Conservation (phyloP, 495 filamentous ascomycete species). For the Lasiosphaeria hispida region DNA sequence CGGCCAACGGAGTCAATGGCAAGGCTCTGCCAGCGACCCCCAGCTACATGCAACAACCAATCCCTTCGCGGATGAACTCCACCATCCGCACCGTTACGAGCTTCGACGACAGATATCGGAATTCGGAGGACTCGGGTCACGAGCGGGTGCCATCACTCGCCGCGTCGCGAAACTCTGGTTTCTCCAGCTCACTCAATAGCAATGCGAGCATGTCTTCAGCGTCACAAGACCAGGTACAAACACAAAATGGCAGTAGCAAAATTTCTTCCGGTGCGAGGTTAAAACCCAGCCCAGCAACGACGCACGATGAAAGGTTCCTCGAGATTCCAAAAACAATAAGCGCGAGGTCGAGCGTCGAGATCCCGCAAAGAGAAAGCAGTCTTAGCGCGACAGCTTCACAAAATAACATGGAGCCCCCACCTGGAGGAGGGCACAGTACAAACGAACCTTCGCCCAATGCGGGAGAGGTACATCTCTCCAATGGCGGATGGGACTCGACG, state of each 20-base stretch:
- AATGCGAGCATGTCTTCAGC: slow-evolving; percentile 41
- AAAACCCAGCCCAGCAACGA: slow-evolving; percentile 25
- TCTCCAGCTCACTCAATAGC: slow-evolving; percentile 49
- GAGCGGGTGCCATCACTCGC: slow-evolving; percentile 34
- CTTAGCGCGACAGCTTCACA: slow-evolving; percentile 18
- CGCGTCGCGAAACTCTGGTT: slow-evolving; percentile 40
- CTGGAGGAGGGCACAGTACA: slow-evolving; percentile 29
- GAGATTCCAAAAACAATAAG: slow-evolving; percentile 12
- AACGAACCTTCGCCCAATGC: slow-evolving; percentile 15
- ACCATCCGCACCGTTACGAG: slow-evolving; percentile 49
- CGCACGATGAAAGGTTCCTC: slow-evolving; percentile 15
- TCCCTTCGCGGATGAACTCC: slow-evolving; percentile 32
- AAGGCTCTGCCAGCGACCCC: slow-evolving; percentile 18
- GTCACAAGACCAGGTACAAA: slow-evolving; percentile 32
- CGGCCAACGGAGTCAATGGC: slow-evolving; percentile 19
- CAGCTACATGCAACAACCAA: slow-evolving; percentile 8
- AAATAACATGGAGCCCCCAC: slow-evolving; percentile 9
- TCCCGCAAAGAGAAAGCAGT: slow-evolving; percentile 30
- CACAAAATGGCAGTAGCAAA: slow-evolving; percentile 22
- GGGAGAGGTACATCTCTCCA: slow-evolving; percentile 21
- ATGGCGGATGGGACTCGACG: slow-evolving; percentile 62
- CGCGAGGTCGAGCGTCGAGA: slow-evolving; percentile 23
- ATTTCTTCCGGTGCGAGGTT: slow-evolving; percentile 26
- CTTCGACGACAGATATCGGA: slow-evolving; percentile 34
- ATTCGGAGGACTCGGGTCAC: slow-evolving; percentile 30